Base-by-base conservation (phyloP, 2,329 filamentous ascomycete genomes). In the Penicillium sumatraense region DNA sequence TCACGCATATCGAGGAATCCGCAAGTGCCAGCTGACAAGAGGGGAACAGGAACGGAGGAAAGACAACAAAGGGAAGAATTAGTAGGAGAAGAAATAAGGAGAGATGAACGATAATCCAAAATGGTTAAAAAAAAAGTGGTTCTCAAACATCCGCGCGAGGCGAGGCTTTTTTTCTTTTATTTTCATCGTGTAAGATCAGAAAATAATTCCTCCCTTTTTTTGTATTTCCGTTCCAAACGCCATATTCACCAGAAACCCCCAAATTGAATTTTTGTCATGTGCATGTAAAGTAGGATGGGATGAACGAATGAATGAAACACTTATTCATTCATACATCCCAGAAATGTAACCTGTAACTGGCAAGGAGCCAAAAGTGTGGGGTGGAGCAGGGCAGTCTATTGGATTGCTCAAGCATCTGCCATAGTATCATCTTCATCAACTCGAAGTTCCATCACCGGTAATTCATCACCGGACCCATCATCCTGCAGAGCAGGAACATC, bases 391-490 rank as follows among this genome's bases (percentile, higher is more conserved):
- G n/a, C n/a, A n/a, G n/a, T n/a, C n/a, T n/a, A n/a, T n/a, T n/a
- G n/a, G n/a, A n/a, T 53, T 44, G 5, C 26, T 26, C 35, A 49
- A 13, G 24, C 6, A 41, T 62, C 63, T 47, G 61, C 44, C 23
- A 64, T 60, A 26, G 62, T 61, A 8, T 73, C 69, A 10, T 75
- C 72, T 14, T 75, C 72, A 18, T 65, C 66, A 36, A 77, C 69
- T 40, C 64, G 70, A 29, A 78, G 61, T 61, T 79, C 76, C 46
- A 76, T 69, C 29, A 78, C 76, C 3, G 76, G 72, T 18, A 75
- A 63, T 4, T 76, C 72, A 24, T 76, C 71, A 33, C 73, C 68
- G 11, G 70, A 72, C 21, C 67, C 71, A 14, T 65, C 68, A 23
- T 70, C 67, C 49, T 66, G 59, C 23, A 63, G 62, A 9, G 63